A percentile compares a stretch with the other conserved stretches of the same genome.
phyloP scores from a whole-genome alignment of 148 eudicot species.

The Nepenthes mirabilis region DNA sequence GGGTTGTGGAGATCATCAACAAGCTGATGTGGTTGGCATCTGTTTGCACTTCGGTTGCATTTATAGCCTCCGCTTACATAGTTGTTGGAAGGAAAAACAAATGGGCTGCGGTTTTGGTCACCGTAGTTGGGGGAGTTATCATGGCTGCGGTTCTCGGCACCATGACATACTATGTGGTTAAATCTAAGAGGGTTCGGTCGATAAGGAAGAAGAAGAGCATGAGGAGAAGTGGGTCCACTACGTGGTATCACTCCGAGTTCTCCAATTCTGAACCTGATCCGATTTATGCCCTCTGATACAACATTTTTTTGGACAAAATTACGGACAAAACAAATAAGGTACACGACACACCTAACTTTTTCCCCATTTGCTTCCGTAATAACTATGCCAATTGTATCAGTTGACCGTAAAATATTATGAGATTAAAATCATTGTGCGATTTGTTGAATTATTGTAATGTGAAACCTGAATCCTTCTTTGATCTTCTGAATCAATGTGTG shows the following conservation, averaged over 20 bases:
- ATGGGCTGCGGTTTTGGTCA: slow-evolving; percentile 74
- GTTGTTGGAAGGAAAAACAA: slow-evolving; percentile 49
- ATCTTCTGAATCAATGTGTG: no score
- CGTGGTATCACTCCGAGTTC: slow-evolving; percentile 60
- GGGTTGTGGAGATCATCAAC: slow-evolving; percentile 72
- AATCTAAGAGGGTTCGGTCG: slow-evolving; percentile 38
- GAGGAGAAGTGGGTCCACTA: slow-evolving; percentile 46
- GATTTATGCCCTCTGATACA: slow-evolving; percentile 46
- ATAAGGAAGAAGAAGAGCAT: slow-evolving; percentile 39
- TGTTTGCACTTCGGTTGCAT: slow-evolving; percentile 80
- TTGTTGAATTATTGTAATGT: no score
- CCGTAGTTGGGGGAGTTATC: slow-evolving; percentile 57
- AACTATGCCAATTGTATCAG: no score
- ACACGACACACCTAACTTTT: no score
- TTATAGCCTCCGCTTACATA: slow-evolving; percentile 81
- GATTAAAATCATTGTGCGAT: no score
- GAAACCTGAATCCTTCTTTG: no score
- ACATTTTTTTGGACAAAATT: background rate
- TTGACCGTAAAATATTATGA: no score
- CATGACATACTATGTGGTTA: slow-evolving; percentile 73
- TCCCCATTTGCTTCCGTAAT: no score
- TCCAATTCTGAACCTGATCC: slow-evolving; percentile 56
- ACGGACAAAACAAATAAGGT: no score
- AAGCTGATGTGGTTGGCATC: slow-evolving; percentile 95
- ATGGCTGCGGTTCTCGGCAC: slow-evolving; percentile 84